Evolutionary conservation across 345 rosid species (phyloP), one percentile per base, ranked within the genome.

Genomic region (Xanthoceras sorbifolium): DNA sequence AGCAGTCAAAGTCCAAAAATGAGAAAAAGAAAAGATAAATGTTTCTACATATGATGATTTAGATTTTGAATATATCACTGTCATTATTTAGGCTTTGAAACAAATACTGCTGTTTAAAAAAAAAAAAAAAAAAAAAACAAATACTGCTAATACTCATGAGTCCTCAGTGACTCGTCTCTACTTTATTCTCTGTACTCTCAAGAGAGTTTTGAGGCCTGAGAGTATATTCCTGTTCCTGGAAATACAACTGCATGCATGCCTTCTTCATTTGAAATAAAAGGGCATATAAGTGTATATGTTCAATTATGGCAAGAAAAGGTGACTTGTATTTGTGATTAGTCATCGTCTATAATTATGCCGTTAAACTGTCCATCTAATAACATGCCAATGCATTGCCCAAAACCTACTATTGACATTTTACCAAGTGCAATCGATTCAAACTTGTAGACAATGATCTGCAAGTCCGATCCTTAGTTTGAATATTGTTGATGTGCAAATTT

Each of bases 61-160:
- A 63, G 72, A 42, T 7, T 79, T 69, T 79, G 82, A 74, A 69
- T 67, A 5, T 40, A 20, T 55, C 59, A 25, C 18, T 36, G 14
- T 67, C 64, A 68, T 74, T 68, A 74, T 79, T 67, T 32, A 61
- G 20, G 52, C 55, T 74, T 69, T 74, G 65, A 69, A 72, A 66
- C 64, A 44, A 26, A 22, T n/a, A n/a, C n/a, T n/a, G n/a, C n/a
- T n/a, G n/a, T n/a, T n/a, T n/a, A n/a, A n/a, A n/a, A n/a, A n/a
- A n/a, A n/a, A n/a, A n/a, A n/a, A n/a, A n/a, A n/a, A n/a, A n/a
- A n/a, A n/a, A n/a, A n/a, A n/a, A n/a, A n/a, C n/a, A n/a, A n/a
- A n/a, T 25, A 52, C n/a, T 17, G 63, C 48, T 40, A 34, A 60
- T 55, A 42, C 57, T 70, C 31, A 69, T 69, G 59, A 50, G 25